A percentile compares a stretch with the other conserved stretches of the same genome.
These are phyloP conservation scores for Juglanconis juglandina DNA, from an alignment of 2,329 filamentous ascomycete species.

Conservation along the genomic window DNA sequence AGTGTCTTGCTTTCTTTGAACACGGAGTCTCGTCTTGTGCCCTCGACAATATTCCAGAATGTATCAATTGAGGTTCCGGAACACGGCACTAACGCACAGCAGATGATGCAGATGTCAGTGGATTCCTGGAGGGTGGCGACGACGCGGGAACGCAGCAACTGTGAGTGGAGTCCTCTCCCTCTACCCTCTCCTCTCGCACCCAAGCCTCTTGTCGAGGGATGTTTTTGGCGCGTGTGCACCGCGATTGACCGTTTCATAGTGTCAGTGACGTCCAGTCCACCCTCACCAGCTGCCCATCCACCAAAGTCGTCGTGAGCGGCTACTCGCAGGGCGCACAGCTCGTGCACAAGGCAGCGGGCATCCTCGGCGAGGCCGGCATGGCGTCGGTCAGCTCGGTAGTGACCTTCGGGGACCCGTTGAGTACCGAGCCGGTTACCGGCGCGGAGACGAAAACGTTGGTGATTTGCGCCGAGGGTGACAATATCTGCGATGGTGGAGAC, in stretches of 20 bases:
- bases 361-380: slow-evolving; percentile 17
- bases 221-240: not conserved
- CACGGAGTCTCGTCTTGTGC: not conserved
- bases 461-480: slow-evolving; percentile 14
- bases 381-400: slow-evolving; percentile 23
- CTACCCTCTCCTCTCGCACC: too few species aligned
- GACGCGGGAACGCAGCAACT: slow-evolving; percentile 11
- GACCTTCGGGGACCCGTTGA: slow-evolving; percentile 26
- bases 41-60: too few species aligned
- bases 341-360: slow-evolving; percentile 24
- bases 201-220: not conserved
- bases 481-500: slow-evolving; percentile 18
- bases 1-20: not conserved
- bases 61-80: too few species aligned
- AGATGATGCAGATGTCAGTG: slow-evolving; percentile 19
- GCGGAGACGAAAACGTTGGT: slow-evolving; percentile 8
- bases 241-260: not conserved
- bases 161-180: not conserved
- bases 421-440: not conserved
- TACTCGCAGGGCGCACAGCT: slow-evolving; percentile 31
- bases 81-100: not conserved
- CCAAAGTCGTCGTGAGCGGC: slow-evolving; percentile 39
- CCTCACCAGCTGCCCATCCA: slow-evolving; percentile 33
- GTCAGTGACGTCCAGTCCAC: slow-evolving; percentile 17
- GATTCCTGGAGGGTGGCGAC: slow-evolving; percentile 23